phyloP scores from a whole-genome alignment of 2,329 filamentous ascomycete genomes.

The Aspergillus versicolor region DNA sequence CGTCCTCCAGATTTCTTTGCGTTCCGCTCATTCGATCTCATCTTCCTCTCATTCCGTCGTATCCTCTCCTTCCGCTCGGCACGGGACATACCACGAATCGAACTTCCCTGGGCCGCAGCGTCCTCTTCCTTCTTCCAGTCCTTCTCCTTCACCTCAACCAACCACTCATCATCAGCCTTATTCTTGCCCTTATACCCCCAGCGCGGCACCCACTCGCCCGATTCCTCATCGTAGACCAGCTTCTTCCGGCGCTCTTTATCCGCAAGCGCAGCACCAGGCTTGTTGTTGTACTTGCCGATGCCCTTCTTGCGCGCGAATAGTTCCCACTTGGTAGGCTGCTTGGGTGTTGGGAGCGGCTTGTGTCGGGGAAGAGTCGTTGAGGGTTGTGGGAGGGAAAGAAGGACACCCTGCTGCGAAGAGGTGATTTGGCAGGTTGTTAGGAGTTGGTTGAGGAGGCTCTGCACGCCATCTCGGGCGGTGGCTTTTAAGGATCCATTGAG shows the following conservation, averaged over 20 bases:
- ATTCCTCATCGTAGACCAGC: constrained; percentile 79
- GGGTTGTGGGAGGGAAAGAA: constrained; percentile 72
- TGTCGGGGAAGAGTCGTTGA: constrained; percentile 78
- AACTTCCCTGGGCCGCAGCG: constrained; percentile 59
- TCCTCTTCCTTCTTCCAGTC: constrained; percentile 67
- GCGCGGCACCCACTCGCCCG: constrained; percentile 84
- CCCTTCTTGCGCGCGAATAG: constrained; percentile 96
- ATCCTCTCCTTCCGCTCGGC: constrained; percentile 69
- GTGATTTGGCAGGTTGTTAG: constrained; percentile 81
- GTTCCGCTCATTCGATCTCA: constrained; percentile 65
- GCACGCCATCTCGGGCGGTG: constrained; percentile 83
- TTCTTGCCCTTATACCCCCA: constrained; percentile 95
- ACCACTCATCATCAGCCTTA: constrained; percentile 78
- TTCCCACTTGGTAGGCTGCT: constrained; percentile 90
- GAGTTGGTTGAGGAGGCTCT: constrained; percentile 91
- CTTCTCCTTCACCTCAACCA: constrained; percentile 86
- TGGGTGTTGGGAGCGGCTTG: constrained; percentile 81
- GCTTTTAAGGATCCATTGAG: constrained; percentile 69
- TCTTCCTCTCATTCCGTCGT: constrained; percentile 61
- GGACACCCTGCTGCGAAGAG: constrained; percentile 65
- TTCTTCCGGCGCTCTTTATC: constrained; percentile 65
- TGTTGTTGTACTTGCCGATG: constrained; percentile 78
- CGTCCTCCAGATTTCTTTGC: constrained; percentile 33
- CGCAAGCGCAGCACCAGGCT: constrained; percentile 55
- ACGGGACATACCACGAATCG: constrained; percentile 63